A percentile compares a stretch with the other conserved stretches of the same genome.
phyloP scores from a whole-genome alignment of 2,329 filamentous ascomycete genomes.

The Fusarium domesticum region DNA sequence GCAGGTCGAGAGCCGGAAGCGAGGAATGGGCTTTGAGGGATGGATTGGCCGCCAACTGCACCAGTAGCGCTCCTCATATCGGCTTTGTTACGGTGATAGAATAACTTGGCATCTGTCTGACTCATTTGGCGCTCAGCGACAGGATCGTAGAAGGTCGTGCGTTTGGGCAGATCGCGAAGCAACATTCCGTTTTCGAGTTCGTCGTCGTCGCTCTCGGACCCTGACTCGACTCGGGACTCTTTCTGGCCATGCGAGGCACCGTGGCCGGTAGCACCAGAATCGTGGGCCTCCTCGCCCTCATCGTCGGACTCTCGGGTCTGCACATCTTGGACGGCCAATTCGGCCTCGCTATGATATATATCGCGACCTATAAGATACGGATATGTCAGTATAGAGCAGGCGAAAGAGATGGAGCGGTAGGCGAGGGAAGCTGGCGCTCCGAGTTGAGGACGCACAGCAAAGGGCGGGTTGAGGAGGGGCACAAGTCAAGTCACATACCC shows the following conservation, averaged over 20 bases:
- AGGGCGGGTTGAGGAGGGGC: too few relatives aligned
- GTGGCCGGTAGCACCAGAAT: conserved; percentile 24
- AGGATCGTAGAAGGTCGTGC: conserved; percentile 89
- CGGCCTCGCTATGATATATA: conserved; percentile 20
- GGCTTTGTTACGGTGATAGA: conserved; percentile 85
- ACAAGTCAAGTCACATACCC: too few relatives aligned
- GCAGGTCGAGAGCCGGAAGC: conserved; percentile 34
- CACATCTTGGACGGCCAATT: conserved; percentile 24
- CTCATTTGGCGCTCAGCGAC: conserved; percentile 92
- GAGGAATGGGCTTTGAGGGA: conserved; percentile 48
- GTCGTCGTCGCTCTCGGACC: conserved; percentile 25
- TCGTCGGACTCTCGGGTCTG: conserved; percentile 33
- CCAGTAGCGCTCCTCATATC: conserved; percentile 43
- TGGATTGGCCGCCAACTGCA: conserved; percentile 41
- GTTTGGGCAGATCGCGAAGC: conserved; percentile 58
- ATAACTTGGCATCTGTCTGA: conserved; percentile 90
- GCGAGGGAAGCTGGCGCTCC: too few relatives aligned
- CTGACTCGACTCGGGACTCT: conserved; percentile 20
- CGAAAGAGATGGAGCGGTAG: too few relatives aligned
- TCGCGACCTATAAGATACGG: background rate
- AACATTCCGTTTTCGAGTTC: conserved; percentile 56
- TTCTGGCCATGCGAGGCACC: conserved; percentile 22
- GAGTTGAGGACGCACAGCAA: too few relatives aligned
- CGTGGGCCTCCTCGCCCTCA: conserved; percentile 28
- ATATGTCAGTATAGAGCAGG: too few relatives aligned